Evolutionary conservation across 495 filamentous ascomycete species (phyloP), one percentile per base, ranked within the genome.

Genomic region (Daldinia concentrica): DNA sequence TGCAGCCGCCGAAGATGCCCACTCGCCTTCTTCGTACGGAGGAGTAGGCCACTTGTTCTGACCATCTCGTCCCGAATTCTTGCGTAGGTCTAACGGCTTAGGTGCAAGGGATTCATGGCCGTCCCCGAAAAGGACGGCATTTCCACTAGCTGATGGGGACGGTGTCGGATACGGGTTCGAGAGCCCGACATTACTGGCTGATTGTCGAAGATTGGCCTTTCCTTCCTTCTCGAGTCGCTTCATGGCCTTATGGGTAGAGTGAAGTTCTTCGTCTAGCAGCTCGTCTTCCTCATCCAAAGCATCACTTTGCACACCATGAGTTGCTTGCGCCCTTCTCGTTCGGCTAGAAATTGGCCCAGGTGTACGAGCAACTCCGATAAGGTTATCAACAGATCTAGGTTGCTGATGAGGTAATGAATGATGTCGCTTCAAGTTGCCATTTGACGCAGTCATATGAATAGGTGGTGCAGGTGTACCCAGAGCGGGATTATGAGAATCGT

Each of bases 231-330:
- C 82, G 37, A 87, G 76, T 52, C 78, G 79, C 64, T 84, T 85
- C 79, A 85, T 84, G 1, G 80, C 86, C 15, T 77, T 73, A 19
- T 82, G 82, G 4, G 85, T 84, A 37, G 82, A 82, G 73, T 82
- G 72, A 73, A 87, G 66, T 62, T 82, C 95, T 79, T 98, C 95
- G 74, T 97, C 93, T 11, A 97, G 83, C 12, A 99, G 87, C 79
- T 99, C 95, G 68, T 98, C 95, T 74, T 98, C 93, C 79, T 99
- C 95, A 75, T 97, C 93, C 0, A 96, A 93, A 4, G 93, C 96
- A 79, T 98, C 96, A 76, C 98, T 97, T 14, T 89, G 90, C 66
- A 93, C 88, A 26, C 89, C 89, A 32, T 93, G 90, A 65, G 89
- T 85, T 66, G 93, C 91, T 74, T 95, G 83, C 26, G 92, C 90